A percentile compares a stretch with the other conserved stretches of the same genome.
Evolutionary conservation across 2,329 filamentous ascomycete genomes (phyloP).

Genomic region (Trichoderma sp.): DNA sequence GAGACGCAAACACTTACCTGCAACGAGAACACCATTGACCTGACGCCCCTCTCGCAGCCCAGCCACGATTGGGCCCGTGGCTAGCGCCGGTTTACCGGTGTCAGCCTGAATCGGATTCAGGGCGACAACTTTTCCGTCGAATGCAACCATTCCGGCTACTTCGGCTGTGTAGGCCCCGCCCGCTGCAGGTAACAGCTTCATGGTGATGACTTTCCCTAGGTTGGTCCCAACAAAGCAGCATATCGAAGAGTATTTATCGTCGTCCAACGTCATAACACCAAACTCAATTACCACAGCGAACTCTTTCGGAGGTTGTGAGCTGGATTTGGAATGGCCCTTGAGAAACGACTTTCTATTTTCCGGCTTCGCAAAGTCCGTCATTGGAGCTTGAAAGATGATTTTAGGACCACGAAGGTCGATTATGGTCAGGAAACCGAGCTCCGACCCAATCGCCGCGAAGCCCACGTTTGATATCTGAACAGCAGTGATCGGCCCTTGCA

Average conservation of each 20-base stretch:
- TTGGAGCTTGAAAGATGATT: slow-evolving; percentile 74
- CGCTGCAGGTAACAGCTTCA: slow-evolving; percentile 81
- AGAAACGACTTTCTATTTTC: slow-evolving; percentile 76
- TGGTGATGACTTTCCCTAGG: slow-evolving; percentile 78
- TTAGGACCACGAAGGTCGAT: slow-evolving; percentile 86
- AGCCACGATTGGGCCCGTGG: slow-evolving; percentile 74
- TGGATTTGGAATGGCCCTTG: slow-evolving; percentile 40
- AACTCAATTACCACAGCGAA: slow-evolving; percentile 86
- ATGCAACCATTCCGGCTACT: slow-evolving; percentile 65
- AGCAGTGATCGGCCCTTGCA: slow-evolving; percentile 77
- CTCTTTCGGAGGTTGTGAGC: slow-evolving; percentile 55
- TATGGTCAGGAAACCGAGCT: slow-evolving; percentile 76
- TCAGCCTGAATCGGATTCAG: slow-evolving; percentile 80
- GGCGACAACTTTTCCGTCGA: slow-evolving; percentile 71
- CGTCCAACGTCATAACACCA: slow-evolving; percentile 88
- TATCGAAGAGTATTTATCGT: slow-evolving; percentile 95
- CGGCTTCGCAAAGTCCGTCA: slow-evolving; percentile 73
- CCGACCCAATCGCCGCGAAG: slow-evolving; percentile 85
- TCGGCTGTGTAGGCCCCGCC: slow-evolving; percentile 68
- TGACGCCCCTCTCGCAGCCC: slow-evolving; percentile 72
- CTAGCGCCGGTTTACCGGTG: slow-evolving; percentile 72
- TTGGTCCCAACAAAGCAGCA: slow-evolving; percentile 89
- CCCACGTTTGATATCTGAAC: slow-evolving; percentile 88
- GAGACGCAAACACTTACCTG: slow-evolving; percentile 50
- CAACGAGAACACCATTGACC: slow-evolving; percentile 79